A percentile compares a stretch with the other conserved stretches of the same genome.
These are phyloP conservation scores for Hygrocybe punicea DNA, from an alignment of 768 basidiomycete genomes.

Conservation along the genomic window DNA sequence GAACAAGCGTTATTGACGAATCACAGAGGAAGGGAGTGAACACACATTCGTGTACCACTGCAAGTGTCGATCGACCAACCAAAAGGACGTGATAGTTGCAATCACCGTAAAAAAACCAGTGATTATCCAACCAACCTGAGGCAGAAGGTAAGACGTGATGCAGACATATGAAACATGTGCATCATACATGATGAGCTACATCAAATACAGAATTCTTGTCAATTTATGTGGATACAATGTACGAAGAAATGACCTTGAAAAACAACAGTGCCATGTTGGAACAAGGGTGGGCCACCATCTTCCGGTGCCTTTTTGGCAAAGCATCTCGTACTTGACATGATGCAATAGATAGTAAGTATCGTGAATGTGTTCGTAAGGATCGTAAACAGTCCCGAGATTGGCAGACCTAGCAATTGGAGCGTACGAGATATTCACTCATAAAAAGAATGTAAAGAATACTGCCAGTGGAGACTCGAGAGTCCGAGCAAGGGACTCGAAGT, in stretches of 20 bases:
- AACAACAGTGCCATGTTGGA: slow-evolving; percentile 58
- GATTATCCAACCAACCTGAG: slow-evolving; percentile 67
- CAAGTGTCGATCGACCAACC: slow-evolving; percentile 73
- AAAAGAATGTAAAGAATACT: too few relatives aligned
- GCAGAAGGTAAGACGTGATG: slow-evolving; percentile 33
- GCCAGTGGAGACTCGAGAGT: too few relatives aligned
- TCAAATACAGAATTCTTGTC: background rate
- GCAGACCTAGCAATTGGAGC: too few relatives aligned
- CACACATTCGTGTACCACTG: slow-evolving; percentile 68
- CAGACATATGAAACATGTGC: slow-evolving; percentile 47
- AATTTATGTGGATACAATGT: background rate
- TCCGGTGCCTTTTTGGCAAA: slow-evolving; percentile 10
- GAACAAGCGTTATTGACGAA: background rate
- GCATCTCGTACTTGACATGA: slow-evolving; percentile 2
- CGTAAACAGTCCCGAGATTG: too few relatives aligned
- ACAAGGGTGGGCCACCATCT: slow-evolving; percentile 44
- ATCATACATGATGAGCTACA: background rate
- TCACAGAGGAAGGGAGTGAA: slow-evolving; percentile 2
- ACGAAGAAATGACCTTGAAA: slow-evolving; percentile 48
- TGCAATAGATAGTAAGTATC: too few relatives aligned
- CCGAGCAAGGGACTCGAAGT: too few relatives aligned
- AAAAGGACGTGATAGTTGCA: slow-evolving; percentile 57
- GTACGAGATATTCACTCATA: too few relatives aligned
- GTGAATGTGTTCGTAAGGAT: too few relatives aligned
- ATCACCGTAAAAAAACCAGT: slow-evolving; percentile 56